phyloP scores from a whole-genome alignment of 1,139 yeast genomes.

The Yamadazyma sp. region DNA sequence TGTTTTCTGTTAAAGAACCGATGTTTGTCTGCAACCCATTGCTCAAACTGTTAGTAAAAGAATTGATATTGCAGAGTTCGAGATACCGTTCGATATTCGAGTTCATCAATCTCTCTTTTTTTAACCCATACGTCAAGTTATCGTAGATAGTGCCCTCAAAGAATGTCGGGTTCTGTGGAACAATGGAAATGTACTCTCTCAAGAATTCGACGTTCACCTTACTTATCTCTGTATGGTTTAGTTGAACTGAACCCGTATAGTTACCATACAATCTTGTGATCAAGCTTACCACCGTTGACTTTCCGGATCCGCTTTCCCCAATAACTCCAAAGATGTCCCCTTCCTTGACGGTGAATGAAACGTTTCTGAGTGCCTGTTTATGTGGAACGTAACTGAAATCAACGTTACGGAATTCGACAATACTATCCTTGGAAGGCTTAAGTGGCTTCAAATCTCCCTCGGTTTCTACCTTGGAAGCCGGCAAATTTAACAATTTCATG shows the following conservation, averaged over 20 bases:
- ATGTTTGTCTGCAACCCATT: constrained; percentile 57
- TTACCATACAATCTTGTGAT: constrained; percentile 52
- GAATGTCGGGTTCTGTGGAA: constrained; percentile 66
- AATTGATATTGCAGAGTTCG: constrained; percentile 47
- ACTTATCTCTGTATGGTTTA: constrained; percentile 45
- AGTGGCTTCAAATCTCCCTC: constrained; percentile 24
- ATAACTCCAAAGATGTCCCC: constrained; percentile 61
- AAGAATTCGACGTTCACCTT: constrained; percentile 48
- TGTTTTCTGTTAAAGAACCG: constrained; percentile 45
- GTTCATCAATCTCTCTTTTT: constrained; percentile 19
- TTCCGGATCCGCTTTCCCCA: constrained; percentile 82
- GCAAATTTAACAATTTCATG: constrained; percentile 40
- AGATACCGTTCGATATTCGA: constrained; percentile 45
- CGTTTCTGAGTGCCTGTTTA: constrained; percentile 27
- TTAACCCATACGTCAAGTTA: constrained; percentile 65
- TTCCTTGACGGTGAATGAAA: constrained; percentile 40
- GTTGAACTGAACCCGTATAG: constrained; percentile 29
- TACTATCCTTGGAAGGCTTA: constrained; percentile 10
- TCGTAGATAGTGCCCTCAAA: constrained; percentile 69
- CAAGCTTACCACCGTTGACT: constrained; percentile 63
- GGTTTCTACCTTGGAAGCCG: constrained; percentile 30
- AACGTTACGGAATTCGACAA: constrained; percentile 44
- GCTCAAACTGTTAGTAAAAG: constrained; percentile 53
- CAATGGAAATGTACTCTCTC: constrained; percentile 57
- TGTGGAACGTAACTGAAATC: constrained; percentile 47